Percentiles rank a stretch among this genome's conserved stretches.
Conservation (phyloP, 2,329 filamentous ascomycete species). For the Metarhizium album region DNA sequence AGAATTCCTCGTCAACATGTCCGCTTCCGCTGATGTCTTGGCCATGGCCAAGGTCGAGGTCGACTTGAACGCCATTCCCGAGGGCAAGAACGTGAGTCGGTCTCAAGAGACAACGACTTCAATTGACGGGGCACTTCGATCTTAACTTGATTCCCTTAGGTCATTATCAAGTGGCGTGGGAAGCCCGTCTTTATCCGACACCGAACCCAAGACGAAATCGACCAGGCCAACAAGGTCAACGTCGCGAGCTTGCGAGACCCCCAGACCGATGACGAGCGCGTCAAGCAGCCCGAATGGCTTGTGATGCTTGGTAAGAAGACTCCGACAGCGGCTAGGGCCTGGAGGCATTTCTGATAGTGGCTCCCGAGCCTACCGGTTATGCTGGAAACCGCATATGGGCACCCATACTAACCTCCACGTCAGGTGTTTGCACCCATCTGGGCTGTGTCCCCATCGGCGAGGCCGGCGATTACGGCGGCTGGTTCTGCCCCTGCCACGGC, state of each 20-base stretch:
- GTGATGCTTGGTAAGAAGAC: conserved; percentile 77
- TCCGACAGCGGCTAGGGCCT: not conserved
- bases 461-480: conserved; percentile 94
- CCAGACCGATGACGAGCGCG: conserved; percentile 80
- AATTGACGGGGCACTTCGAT: not conserved
- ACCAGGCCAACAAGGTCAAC: conserved; percentile 84
- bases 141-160: conserved; percentile 35
- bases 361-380: not conserved
- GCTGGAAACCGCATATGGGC: not conserved
- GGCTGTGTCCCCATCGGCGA: conserved; percentile 99
- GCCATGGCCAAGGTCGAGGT: conserved; percentile 99
- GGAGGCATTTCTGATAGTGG: not conserved
- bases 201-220: conserved; percentile 86
- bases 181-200: conserved; percentile 99
- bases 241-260: conserved; percentile 80
- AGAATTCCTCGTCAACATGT: conserved; percentile 99
- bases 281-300: conserved; percentile 97
- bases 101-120: not conserved
- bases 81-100: conserved; percentile 91
- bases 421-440: conserved; percentile 96
- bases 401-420: not conserved
- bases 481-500: conserved; percentile 99
- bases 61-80: conserved; percentile 81
- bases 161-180: conserved; percentile 99
- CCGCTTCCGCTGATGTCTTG: conserved; percentile 93